phyloP scores from a whole-genome alignment of 2,329 filamentous ascomycete species.

The Emmonsiellopsis sp. region DNA sequence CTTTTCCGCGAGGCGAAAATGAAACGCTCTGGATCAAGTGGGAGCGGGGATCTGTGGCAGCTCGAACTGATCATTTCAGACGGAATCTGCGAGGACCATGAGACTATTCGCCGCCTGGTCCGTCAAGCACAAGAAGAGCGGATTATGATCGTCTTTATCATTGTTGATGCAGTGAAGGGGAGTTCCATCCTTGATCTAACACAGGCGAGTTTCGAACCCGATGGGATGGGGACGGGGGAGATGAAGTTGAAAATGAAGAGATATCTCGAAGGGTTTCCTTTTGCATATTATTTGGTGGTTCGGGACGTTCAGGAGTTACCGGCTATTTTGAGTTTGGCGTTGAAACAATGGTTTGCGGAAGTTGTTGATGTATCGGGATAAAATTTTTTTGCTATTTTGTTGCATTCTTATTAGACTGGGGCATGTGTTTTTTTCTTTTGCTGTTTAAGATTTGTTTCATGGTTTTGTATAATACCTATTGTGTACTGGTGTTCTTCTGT shows the following conservation, averaged over 20 bases:
- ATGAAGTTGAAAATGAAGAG: constrained; percentile 69
- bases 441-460: neutral
- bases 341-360: constrained; percentile 92
- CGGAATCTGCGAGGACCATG: constrained; percentile 85
- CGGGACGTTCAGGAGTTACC: constrained; percentile 87
- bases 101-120: constrained; percentile 70
- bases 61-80: constrained; percentile 88
- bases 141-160: constrained; percentile 97
- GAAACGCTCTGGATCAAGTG: constrained; percentile 43
- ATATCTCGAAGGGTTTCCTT: constrained; percentile 93
- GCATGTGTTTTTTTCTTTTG: neutral
- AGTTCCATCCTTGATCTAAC: constrained; percentile 72
- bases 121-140: constrained; percentile 83
- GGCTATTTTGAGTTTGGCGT: constrained; percentile 70
- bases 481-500: neutral
- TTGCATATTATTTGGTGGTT: constrained; percentile 93
- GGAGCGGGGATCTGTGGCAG: constrained; percentile 79
- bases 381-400: neutral
- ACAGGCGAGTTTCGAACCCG: constrained; percentile 70
- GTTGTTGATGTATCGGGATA: constrained; percentile 43
- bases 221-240: constrained; percentile 51
- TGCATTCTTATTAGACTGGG: neutral
- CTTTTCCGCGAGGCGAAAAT: constrained; percentile 70
- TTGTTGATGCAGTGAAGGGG: constrained; percentile 63
- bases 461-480: neutral